Percentiles rank a stretch among this genome's conserved stretches.
These are phyloP conservation scores for Fusarium anthophilum DNA, from an alignment of 2,329 filamentous ascomycete genomes.

Conservation along the genomic window DNA sequence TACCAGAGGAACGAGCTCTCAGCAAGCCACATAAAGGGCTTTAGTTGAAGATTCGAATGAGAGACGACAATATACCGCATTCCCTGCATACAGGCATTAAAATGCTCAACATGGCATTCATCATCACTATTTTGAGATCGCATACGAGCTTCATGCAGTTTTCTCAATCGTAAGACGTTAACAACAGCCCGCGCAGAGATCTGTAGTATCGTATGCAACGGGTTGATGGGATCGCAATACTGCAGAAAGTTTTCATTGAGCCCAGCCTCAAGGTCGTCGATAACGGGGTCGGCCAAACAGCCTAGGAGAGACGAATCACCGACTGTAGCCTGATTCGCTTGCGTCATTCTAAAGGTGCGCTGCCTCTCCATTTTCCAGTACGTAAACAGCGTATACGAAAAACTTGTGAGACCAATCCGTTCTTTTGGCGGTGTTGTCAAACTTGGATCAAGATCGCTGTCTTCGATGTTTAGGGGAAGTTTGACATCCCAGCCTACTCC, in stretches of 20 bases:
- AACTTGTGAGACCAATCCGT: background rate
- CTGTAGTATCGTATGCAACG: background rate
- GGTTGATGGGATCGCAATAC: slow-evolving; percentile 14
- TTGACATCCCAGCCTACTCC: slow-evolving; percentile 9
- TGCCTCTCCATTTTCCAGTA: slow-evolving; percentile 7
- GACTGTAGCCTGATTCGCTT: background rate
- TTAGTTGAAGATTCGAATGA: background rate
- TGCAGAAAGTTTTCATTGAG: slow-evolving; percentile 17
- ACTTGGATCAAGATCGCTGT: background rate
- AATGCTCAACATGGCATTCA: slow-evolving; percentile 11
- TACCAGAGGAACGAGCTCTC: slow-evolving; percentile 10
- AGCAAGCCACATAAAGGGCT: background rate
- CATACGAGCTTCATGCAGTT: background rate
- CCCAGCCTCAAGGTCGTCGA: background rate
- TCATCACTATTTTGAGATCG: background rate
- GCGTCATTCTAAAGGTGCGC: background rate
- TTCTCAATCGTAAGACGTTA: slow-evolving; percentile 7
- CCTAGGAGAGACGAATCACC: slow-evolving; percentile 1
- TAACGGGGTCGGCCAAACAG: background rate
- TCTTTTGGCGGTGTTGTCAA: background rate
- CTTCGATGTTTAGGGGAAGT: slow-evolving; percentile 21
- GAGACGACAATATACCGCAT: slow-evolving; percentile 5
- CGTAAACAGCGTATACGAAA: background rate
- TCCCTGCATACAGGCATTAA: slow-evolving; percentile 13
- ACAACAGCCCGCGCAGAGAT: slow-evolving; percentile 6